Base-by-base conservation (phyloP, 2,329 filamentous ascomycete genomes). In the Xylaria sp. region DNA sequence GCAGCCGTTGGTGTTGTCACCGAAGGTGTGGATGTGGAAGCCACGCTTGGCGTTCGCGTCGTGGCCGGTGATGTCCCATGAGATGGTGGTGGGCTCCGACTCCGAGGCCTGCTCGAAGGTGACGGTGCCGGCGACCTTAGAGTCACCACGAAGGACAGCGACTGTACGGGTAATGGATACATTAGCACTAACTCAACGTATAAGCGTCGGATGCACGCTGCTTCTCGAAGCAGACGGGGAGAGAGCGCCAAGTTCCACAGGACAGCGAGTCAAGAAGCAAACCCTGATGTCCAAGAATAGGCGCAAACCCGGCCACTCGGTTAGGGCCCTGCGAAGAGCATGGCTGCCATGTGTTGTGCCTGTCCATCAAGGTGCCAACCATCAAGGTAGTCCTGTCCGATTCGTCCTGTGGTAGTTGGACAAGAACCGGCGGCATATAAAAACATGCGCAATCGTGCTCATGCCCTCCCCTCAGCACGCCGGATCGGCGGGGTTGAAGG, bases 1-100 rank as follows among this genome's bases (percentile, higher is more conserved):
- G 91, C 95, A 99, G 80, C 95, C 95, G 83, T 99, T 99, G 86
- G 95, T 98, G 88, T 98, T 98, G 87, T 98, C 95, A 79, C 95
- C 95, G 77, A 97, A 99, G 80, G 95, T 92, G 86, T 99, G 95
- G 77, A 99, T 89, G 87, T 99, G 95, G 87, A 98, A 93, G 81
- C 92, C 95, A 82, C 95, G 94, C 89, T 96, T 88, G 77, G 95
- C 94, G 80, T 96, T 97, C 82, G 94, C 76, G 78, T 98, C 94
- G 82, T 97, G 85, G 82, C 95, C 94, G 67, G 87, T 85, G 82
- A 99, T 93, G 82, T 97, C 88, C 89, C 92, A 99, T 77, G 90
- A 87, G 83, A 99, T 86, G 79, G 85, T 94, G 78, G 95, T 98
- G 72, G 90, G 88, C 73, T 87, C 81, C 74, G 83, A 87, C 86